Percentiles rank a stretch among this genome's conserved stretches.
Conservation (phyloP, 192 early-diverging fungal genomes). For the Coemansia sp. region DNA sequence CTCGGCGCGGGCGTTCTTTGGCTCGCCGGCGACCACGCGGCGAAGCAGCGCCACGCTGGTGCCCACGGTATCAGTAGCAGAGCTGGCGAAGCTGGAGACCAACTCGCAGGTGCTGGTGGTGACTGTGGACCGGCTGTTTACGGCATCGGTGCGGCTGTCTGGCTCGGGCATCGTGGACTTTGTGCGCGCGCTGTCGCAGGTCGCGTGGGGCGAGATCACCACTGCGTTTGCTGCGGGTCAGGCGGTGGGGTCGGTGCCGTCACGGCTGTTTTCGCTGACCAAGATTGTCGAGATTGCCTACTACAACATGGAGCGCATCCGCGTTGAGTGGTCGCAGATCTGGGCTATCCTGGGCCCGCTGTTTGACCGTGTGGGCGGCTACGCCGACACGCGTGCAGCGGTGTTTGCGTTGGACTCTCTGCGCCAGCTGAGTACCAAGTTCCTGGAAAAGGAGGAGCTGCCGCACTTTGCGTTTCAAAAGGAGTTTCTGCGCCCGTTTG, state of each 20-base stretch:
- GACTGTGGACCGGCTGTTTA: slow-evolving; percentile 83
- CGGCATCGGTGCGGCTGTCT: slow-evolving; percentile 70
- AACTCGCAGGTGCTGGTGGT: slow-evolving; percentile 71
- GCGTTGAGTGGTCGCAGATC: slow-evolving; percentile 91
- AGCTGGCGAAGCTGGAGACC: slow-evolving; percentile 61
- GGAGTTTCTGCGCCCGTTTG: slow-evolving; percentile 90
- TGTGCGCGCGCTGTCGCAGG: slow-evolving; percentile 75
- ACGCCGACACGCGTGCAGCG: slow-evolving; percentile 77
- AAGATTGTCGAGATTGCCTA: slow-evolving; percentile 95
- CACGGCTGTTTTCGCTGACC: slow-evolving; percentile 87
- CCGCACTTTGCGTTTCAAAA: slow-evolving; percentile 91
- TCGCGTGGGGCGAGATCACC: slow-evolving; percentile 82
- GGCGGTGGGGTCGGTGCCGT: slow-evolving; percentile 24
- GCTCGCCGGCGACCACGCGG: slow-evolving; percentile 1
- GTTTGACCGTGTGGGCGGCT: slow-evolving; percentile 82
- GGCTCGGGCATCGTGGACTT: slow-evolving; percentile 85
- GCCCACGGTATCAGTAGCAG: slow-evolving; percentile 63
- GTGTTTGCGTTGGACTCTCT: slow-evolving; percentile 89
- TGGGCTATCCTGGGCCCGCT: slow-evolving; percentile 81
- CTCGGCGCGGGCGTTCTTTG: slow-evolving; percentile 56
- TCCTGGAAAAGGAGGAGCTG: slow-evolving; percentile 92
- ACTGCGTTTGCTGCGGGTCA: slow-evolving; percentile 8
- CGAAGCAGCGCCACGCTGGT: slow-evolving; percentile 60
- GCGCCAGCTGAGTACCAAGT: slow-evolving; percentile 89
- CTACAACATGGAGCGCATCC: slow-evolving; percentile 96